Evolutionary conservation across 306 rosid genomes (phyloP), one percentile per base, ranked within the genome.

Genomic region (Dalbergia cochinchinensis): DNA sequence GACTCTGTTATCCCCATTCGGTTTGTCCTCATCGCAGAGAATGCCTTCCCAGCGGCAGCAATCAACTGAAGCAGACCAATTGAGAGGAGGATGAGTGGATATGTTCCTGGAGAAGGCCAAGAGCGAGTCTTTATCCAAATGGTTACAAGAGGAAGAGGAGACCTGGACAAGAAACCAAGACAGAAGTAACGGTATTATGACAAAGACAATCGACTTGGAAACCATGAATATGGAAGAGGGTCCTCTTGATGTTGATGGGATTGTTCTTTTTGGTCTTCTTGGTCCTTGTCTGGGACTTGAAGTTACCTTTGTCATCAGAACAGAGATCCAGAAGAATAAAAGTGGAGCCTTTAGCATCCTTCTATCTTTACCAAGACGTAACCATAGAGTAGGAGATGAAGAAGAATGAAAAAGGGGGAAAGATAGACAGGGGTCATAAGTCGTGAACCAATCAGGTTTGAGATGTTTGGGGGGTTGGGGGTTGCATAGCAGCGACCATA

Each of bases 31-130:
- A 6, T 37, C 85, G 73, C 98, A 92, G 37, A 5, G 0, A 5
- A 95, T 67, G 15, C 99, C 97, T 74, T 90, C 93, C 99, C 99
- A 95, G 15, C 1, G 4, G 33, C 99, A 95, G 67, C 99, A 95
- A 65, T 93, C 98, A 42, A 19, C 10, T 6, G 97, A 80, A 64
- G 42, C 10, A 69, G 90, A 78, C 99, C 98, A 93, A 59, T 88
- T 85, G 69, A 91, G 91, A 26, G 86, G 61, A 41, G 48, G 58
- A 55, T 75, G 18, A 45, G 69, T 42, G 5, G 91, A 74, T 34
- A 89, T 48, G 64, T 72, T 83, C 12, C 58, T 16, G 31, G 13
- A 55, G 66, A 86, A 94, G 12, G 80, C 69, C 85, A 83, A 83
- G 35, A 94, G 96, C 4, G 91, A 80, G 34, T 80, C 88, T 13